These are phyloP conservation scores for Chenopodium suecicum DNA, from an alignment of 148 eudicot genomes.

Conservation along the genomic window DNA sequence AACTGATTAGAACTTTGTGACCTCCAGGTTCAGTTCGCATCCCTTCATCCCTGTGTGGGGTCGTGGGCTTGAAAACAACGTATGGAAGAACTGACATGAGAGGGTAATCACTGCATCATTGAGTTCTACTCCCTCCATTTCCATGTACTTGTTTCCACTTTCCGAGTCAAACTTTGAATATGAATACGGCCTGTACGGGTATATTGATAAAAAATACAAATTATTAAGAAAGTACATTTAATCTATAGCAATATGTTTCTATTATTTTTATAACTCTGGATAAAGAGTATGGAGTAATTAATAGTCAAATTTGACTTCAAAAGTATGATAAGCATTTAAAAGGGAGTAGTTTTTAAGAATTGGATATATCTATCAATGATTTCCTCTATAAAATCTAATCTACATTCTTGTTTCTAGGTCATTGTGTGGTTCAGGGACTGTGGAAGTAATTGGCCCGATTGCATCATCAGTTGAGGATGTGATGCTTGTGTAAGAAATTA, in stretches of 20 bases:
- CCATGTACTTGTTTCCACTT: background rate
- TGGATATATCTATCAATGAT: background rate
- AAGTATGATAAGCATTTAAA: background rate
- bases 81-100: slow-evolving; percentile 82
- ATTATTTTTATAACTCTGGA: background rate
- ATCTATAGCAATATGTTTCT: background rate
- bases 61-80: slow-evolving; percentile 92
- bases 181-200: background rate
- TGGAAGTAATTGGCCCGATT: slow-evolving; percentile 88
- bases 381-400: slow-evolving; percentile 14
- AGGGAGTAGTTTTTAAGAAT: background rate
- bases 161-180: background rate
- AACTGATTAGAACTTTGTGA: slow-evolving; percentile 27
- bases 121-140: background rate
- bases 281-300: too few species aligned
- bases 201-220: background rate
- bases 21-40: slow-evolving; percentile 90
- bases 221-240: background rate
- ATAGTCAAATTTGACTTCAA: background rate
- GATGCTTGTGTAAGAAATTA: slow-evolving; percentile 78
- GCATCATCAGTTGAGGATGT: slow-evolving; percentile 90
- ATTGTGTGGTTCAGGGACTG: slow-evolving; percentile 83
- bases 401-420: slow-evolving; percentile 42
- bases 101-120: slow-evolving; percentile 55
- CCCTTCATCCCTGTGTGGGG: slow-evolving; percentile 97